A percentile compares a stretch with the other conserved stretches of the same genome.
phyloP scores from a whole-genome alignment of 306 rosid species.

The Lathyrus oleraceus region DNA sequence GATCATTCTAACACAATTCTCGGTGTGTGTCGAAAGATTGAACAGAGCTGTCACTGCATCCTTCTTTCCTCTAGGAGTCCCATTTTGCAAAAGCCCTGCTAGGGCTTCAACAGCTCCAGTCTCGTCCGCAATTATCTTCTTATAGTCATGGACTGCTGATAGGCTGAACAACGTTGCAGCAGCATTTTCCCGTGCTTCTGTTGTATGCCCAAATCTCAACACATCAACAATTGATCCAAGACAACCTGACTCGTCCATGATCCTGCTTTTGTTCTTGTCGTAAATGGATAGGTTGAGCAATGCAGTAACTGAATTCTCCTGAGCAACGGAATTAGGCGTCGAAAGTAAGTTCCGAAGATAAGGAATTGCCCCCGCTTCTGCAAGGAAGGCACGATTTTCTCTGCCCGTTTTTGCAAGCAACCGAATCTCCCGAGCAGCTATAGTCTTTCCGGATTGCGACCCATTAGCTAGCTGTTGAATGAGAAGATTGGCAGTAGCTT shows the following conservation, averaged over 20 bases:
- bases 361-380: constrained; percentile 95
- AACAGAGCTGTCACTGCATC: constrained; percentile 93
- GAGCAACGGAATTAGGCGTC: constrained; percentile 70
- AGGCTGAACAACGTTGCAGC: constrained; percentile 97
- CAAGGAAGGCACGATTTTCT: constrained; percentile 85
- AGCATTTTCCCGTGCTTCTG: constrained; percentile 92
- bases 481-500: constrained; percentile 68
- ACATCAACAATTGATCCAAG: constrained; percentile 72
- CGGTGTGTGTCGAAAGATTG: constrained; percentile 82
- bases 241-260: constrained; percentile 81
- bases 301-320: constrained; percentile 93
- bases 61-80: constrained; percentile 87
- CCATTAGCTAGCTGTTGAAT: constrained; percentile 74
- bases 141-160: constrained; percentile 84
- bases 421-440: constrained; percentile 91
- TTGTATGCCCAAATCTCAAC: constrained; percentile 77
- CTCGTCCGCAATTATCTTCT: constrained; percentile 83
- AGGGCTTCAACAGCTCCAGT: constrained; percentile 75
- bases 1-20: constrained; percentile 73
- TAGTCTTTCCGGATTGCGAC: constrained; percentile 55
- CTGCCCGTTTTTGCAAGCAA: constrained; percentile 84
- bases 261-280: constrained; percentile 81
- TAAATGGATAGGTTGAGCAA: constrained; percentile 87
- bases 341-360: constrained; percentile 63
- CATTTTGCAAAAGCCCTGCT: constrained; percentile 67